Base-by-base conservation (phyloP, 2,329 filamentous ascomycete species). In the Cadophora malorum region DNA sequence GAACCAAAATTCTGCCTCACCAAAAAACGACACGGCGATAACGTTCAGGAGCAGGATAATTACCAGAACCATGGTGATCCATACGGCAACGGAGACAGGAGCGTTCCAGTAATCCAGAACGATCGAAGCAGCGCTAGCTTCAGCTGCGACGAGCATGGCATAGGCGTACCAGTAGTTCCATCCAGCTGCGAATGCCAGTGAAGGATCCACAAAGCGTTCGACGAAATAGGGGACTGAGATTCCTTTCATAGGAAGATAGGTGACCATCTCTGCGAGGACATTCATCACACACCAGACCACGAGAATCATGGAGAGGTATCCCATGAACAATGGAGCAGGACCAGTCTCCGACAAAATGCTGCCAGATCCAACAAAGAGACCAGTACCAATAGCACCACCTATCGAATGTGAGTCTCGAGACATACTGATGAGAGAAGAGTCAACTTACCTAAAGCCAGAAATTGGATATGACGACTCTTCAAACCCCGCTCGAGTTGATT, bases 241-340 rank as follows among this genome's bases (percentile, higher is more conserved):
- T 7, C 86, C 86, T 63, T 82, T 83, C 76, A 87, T 80, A 0
- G 85, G 85, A 0, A 88, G 80, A 63, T 83, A 86, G 1, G 83
- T 83, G 1, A 82, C 81, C 81, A 88, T 86, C 75, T 88, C 85
- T 9, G 81, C 85, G 9, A 87, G 79, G 67, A 79, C 74, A 76
- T 86, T 86, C 84, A 86, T 86, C 65, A 86, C 79, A 64, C 81
- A 78, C 81, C 83, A 87, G 31, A 87, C 84, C 10, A 86, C 74
- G 2, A 79, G 31, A 81, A 85, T 85, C 84, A 86, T 85, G 71
- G 80, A 81, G 7, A 86, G 73, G 77, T 92, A 94, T 28, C 86
- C 88, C 78, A 94, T 88, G 76, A 93, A 85, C 19, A 93, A 80
- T 0, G 90, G 89, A 5, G 89, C 90, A 2, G 88, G 88, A 1